phyloP scores from a whole-genome alignment of 106 monocot genomes.

The Dendrobium nobile region DNA sequence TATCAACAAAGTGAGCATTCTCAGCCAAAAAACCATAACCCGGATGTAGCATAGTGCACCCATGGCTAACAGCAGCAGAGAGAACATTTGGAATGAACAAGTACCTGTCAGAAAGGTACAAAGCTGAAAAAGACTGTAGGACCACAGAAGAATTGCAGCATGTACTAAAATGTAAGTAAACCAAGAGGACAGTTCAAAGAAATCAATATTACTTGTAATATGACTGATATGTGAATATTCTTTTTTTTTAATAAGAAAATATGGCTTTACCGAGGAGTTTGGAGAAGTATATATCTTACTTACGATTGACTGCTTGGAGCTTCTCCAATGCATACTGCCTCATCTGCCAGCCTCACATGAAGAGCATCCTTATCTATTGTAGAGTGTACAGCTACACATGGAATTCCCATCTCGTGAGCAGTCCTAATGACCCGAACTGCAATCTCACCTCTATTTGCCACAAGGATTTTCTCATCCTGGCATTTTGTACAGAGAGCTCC shows the following conservation, averaged over 20 bases:
- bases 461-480: conserved; percentile 77
- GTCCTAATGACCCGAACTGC: conserved; percentile 90
- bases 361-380: conserved; percentile 90
- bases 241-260: not conserved
- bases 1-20: conserved; percentile 91
- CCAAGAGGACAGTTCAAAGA: not conserved
- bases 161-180: not conserved
- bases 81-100: conserved; percentile 75
- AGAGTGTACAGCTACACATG: conserved; percentile 91
- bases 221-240: not conserved
- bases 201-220: not conserved
- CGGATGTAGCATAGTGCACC: conserved; percentile 93
- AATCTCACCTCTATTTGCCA: conserved; percentile 94
- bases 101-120: conserved; percentile 40
- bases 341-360: conserved; percentile 87
- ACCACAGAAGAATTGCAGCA: not conserved
- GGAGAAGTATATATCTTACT: conserved; percentile 12
- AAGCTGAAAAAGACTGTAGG: conserved; percentile 1
- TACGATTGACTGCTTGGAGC: conserved; percentile 96
- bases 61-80: conserved; percentile 80
- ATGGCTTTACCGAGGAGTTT: not conserved
- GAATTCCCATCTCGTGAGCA: conserved; percentile 97
- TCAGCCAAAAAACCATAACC: conserved; percentile 95
- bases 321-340: conserved; percentile 93
- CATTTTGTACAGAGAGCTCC: conserved; percentile 50